Evolutionary conservation across 2,329 filamentous ascomycete genomes (phyloP), one percentile per base, ranked within the genome.

Genomic region (Neonectria faginata): DNA sequence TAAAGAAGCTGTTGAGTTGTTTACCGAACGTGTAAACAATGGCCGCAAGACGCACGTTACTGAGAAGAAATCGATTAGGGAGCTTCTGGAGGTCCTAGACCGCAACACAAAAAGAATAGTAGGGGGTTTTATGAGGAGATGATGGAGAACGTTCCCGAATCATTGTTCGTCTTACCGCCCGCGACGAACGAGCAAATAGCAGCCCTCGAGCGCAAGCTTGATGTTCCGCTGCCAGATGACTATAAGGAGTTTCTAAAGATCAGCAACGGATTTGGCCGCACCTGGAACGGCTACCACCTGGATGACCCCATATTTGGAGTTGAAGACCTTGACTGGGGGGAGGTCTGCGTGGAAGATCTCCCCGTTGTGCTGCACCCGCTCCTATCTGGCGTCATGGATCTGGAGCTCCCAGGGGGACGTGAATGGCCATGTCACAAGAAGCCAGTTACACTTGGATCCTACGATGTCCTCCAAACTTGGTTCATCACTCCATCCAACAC

Each of bases 231-330:
- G 0, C 70, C 70, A n/a, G 47, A 54, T 1, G 69, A 71, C 29
- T 70, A 70, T 14, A 72, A 72, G 4, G 62, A 66, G 1, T 72
- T 72, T 12, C 31, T 72, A 0, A 69, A 58, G 18, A 61, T 69
- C 12, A 72, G 44, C 12, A 72, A 72, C 39, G 70, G 70, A 0
- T 69, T 70, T 44, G 67, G 64, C 14, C 25, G 59, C 2, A 57
- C 62, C 16, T 72, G 67, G 70, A 72, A 72, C 10, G 70, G 70
- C 2, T 69, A 60, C 16, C 62, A 57, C 16, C 51, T 55, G 3
- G 69, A 68, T 0, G 42, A 58, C 8, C 57, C 45, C 0, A 22
- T 72, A 2, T 47, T 25, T 4, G 50, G 33, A 14, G 63, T 69
- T 3, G 61, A 70, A 5, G 45, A 69, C 1, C 47, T 72, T 14